These are phyloP conservation scores for Rhododendron williamsianum DNA, from an alignment of 148 eudicot species.

Conservation along the genomic window DNA sequence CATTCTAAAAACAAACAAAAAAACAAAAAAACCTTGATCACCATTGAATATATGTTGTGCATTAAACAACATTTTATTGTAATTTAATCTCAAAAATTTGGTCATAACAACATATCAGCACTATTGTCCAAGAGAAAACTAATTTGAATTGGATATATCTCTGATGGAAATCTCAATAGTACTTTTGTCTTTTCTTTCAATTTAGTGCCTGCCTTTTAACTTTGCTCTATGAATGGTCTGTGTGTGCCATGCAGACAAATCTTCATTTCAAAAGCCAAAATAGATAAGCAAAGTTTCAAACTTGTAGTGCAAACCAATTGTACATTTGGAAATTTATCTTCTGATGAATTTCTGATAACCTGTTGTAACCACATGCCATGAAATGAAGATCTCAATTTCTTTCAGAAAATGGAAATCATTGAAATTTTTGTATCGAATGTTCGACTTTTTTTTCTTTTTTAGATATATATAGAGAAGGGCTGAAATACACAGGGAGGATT, in stretches of 20 bases:
- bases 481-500: not conserved
- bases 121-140: not conserved
- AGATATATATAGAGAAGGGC: not conserved
- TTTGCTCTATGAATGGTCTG: not conserved
- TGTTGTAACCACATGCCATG: not conserved
- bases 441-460: not conserved
- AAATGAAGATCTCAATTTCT: not conserved
- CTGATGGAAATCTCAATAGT: not conserved
- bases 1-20: too few species aligned
- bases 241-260: not conserved
- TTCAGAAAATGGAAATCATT: not conserved
- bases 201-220: not conserved
- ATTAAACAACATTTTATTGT: not conserved
- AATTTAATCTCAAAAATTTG: not conserved
- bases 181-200: not conserved
- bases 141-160: not conserved
- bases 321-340: not conserved
- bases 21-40: too few species aligned
- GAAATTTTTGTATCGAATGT: not conserved
- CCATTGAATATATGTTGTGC: not conserved
- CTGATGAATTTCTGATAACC: not conserved
- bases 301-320: not conserved
- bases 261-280: not conserved
- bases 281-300: not conserved
- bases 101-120: not conserved